Conservation (phyloP, 192 early-diverging fungal genomes). For the Globomyces pollinis-pini region DNA sequence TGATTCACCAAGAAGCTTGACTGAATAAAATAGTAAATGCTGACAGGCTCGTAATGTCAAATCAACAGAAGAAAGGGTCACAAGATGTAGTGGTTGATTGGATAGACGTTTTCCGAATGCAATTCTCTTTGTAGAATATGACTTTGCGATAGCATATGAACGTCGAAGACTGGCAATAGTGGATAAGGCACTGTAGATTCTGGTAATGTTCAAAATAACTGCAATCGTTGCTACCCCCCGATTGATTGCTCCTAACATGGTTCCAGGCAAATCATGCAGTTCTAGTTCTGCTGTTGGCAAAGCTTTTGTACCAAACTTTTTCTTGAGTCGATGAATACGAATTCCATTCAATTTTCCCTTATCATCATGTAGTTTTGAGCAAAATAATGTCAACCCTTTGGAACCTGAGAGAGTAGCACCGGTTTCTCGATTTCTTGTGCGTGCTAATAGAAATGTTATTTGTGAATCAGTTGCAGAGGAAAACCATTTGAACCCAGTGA, state of each 20-base stretch:
- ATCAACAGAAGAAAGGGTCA: slow-evolving; percentile 51
- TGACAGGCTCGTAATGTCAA: slow-evolving; percentile 37
- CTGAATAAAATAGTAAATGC: slow-evolving; percentile 50
- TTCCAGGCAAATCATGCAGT: slow-evolving; percentile 43
- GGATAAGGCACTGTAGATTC: slow-evolving; percentile 49
- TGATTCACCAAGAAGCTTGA: slow-evolving; percentile 45
- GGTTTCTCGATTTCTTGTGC: slow-evolving; percentile 41
- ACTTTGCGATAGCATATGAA: slow-evolving; percentile 44
- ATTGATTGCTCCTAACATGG: slow-evolving; percentile 37
- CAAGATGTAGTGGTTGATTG: slow-evolving; percentile 52
- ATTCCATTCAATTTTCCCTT: slow-evolving; percentile 59
- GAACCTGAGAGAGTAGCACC: no score
- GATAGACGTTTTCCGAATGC: slow-evolving; percentile 39
- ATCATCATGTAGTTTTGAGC: slow-evolving; percentile 46
- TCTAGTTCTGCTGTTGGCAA: slow-evolving; percentile 68
- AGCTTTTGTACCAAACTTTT: slow-evolving; percentile 63
- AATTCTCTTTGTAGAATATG: slow-evolving; percentile 51
- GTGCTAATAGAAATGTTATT: slow-evolving; percentile 59
- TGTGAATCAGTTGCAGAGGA: slow-evolving; percentile 63
- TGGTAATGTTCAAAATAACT: slow-evolving; percentile 62
- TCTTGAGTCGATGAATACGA: slow-evolving; percentile 57
- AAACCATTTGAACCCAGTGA: slow-evolving; percentile 71
- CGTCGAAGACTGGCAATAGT: slow-evolving; percentile 34
- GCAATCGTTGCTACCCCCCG: slow-evolving; percentile 57
- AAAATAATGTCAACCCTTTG: slow-evolving; percentile 59